Conservation (phyloP, 2,329 filamentous ascomycete genomes). For the Epichloe coenophiala region DNA sequence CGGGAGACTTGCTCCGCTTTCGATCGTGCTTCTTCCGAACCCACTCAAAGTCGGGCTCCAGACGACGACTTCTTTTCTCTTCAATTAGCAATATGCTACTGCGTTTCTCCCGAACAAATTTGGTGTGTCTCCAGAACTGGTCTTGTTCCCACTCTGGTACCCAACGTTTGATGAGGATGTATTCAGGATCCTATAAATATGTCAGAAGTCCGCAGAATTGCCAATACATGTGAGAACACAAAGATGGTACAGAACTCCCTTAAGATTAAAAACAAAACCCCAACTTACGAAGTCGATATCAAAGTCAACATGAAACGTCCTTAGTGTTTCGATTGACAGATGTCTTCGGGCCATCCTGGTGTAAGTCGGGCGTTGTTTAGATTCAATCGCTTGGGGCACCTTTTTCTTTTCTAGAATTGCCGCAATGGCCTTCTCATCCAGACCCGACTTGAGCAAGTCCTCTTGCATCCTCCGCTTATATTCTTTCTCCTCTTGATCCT, state of each 20-base stretch:
- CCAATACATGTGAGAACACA: too few species aligned
- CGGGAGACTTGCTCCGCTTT: slow-evolving; percentile 41
- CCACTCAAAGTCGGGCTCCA: slow-evolving; percentile 38
- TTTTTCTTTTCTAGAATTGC: slow-evolving; percentile 46
- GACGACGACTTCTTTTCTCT: slow-evolving; percentile 27
- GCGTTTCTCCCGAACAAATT: slow-evolving; percentile 44
- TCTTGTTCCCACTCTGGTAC: slow-evolving; percentile 60
- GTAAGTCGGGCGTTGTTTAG: slow-evolving; percentile 36
- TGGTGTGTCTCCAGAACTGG: slow-evolving; percentile 58
- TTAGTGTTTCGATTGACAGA: slow-evolving; percentile 48
- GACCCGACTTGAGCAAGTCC: slow-evolving; percentile 42
- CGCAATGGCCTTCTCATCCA: slow-evolving; percentile 44
- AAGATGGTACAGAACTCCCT: too few species aligned
- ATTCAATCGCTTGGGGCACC: slow-evolving; percentile 19
- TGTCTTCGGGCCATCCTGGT: slow-evolving; percentile 50
- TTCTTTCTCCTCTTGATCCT: slow-evolving; percentile 36
- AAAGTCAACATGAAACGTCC: slow-evolving; percentile 41
- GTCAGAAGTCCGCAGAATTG: neutral
- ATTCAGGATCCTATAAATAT: slow-evolving; percentile 45
- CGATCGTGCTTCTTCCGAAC: slow-evolving; percentile 43
- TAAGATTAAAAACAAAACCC: too few species aligned
- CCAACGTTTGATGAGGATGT: slow-evolving; percentile 60
- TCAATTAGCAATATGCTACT: slow-evolving; percentile 34
- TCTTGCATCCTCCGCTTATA: slow-evolving; percentile 43
- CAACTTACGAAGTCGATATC: slow-evolving; percentile 40